Evolutionary conservation across 768 basidiomycete genomes (phyloP).

Genomic region (Coprinopsis marcescibilis): DNA sequence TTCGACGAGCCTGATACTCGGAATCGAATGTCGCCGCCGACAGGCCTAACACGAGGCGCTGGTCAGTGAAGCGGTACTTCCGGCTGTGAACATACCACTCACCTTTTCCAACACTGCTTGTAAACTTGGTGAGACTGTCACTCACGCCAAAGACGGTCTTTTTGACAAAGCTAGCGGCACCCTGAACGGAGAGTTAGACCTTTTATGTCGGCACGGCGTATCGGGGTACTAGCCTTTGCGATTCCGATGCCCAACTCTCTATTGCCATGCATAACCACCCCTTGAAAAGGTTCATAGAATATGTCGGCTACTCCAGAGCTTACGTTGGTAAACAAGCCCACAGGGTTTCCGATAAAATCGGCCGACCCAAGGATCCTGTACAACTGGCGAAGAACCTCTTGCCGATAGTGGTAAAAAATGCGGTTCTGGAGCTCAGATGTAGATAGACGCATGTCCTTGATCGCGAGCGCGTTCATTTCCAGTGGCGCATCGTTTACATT

Average conservation of each 20-base stretch:
- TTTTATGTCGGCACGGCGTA: neutral
- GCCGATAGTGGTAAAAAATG: slow-evolving; percentile 86
- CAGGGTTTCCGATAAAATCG: slow-evolving; percentile 93
- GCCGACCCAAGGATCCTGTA: slow-evolving; percentile 98
- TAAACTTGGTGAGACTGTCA: slow-evolving; percentile 97
- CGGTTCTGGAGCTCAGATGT: slow-evolving; percentile 79
- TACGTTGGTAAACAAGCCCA: slow-evolving; percentile 96
- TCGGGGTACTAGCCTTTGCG: slow-evolving; percentile 59
- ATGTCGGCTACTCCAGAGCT: slow-evolving; percentile 97
- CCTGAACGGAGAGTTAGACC: slow-evolving; percentile 39
- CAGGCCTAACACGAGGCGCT: slow-evolving; percentile 52
- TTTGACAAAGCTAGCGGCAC: slow-evolving; percentile 96
- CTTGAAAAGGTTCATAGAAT: slow-evolving; percentile 97
- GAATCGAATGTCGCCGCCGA: slow-evolving; percentile 96
- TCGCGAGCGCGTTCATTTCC: slow-evolving; percentile 87
- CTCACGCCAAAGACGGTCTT: slow-evolving; percentile 97
- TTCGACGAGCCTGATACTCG: slow-evolving; percentile 86
- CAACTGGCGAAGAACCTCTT: slow-evolving; percentile 88
- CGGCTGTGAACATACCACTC: neutral
- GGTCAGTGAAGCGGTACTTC: neutral
- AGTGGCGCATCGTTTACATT: slow-evolving; percentile 96
- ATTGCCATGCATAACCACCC: slow-evolving; percentile 94
- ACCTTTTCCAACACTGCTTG: slow-evolving; percentile 97
- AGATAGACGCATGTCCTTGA: slow-evolving; percentile 90
- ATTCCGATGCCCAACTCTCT: slow-evolving; percentile 91